A percentile compares a stretch with the other conserved stretches of the same genome.
phyloP scores from a whole-genome alignment of 139 green algal genomes.

The Tetraselmis chui region DNA sequence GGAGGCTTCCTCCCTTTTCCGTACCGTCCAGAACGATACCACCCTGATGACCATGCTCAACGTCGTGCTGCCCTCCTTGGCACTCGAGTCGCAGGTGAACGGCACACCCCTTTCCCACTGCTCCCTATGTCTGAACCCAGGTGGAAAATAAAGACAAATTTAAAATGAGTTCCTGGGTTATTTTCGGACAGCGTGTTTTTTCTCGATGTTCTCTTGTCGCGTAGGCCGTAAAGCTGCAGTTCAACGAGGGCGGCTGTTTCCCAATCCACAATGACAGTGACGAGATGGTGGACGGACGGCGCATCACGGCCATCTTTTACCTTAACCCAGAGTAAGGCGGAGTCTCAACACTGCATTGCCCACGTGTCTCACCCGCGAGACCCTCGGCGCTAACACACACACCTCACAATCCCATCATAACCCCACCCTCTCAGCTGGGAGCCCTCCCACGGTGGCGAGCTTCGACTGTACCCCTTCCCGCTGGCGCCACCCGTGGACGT shows the following conservation, averaged over 20 bases:
- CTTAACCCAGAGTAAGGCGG: constrained; percentile 41
- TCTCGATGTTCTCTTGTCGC: no score
- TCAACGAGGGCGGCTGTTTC: constrained; percentile 67
- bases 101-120: no score
- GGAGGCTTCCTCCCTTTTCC: constrained; percentile 34
- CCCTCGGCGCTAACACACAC: not conserved
- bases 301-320: constrained; percentile 67
- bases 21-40: constrained; percentile 38
- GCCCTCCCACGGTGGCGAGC: constrained; percentile 40
- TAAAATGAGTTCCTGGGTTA: no score
- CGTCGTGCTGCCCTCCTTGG: constrained; percentile 45
- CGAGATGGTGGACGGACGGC: constrained; percentile 45
- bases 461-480: constrained; percentile 68
- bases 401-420: not conserved
- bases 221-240: constrained; percentile 70
- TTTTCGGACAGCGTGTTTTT: no score
- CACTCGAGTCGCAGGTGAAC: constrained; percentile 51
- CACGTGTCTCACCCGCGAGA: constrained; percentile 10
- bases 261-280: constrained; percentile 72
- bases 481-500: constrained; percentile 37
- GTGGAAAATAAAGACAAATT: no score
- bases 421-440: constrained; percentile 35
- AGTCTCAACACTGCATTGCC: no score
- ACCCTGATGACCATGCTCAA: constrained; percentile 56
- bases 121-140: no score